These are phyloP conservation scores for Xerocomellus amylosporus DNA, from an alignment of 768 basidiomycete species.

Conservation along the genomic window DNA sequence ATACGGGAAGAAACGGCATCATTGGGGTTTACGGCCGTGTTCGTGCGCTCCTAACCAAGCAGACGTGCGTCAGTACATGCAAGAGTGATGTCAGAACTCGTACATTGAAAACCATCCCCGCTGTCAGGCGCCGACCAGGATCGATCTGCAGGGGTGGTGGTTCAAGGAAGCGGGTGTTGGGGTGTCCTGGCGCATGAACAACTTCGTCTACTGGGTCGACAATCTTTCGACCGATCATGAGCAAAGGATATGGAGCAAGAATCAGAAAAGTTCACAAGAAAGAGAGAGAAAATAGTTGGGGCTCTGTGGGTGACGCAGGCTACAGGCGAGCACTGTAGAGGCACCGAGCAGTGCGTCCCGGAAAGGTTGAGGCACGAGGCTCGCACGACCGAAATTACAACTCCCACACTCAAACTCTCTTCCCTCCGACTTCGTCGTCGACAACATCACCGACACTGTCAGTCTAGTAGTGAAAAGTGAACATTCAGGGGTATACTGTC, in stretches of 20 bases:
- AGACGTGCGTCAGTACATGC: neutral
- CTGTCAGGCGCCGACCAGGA: slow-evolving; percentile 2
- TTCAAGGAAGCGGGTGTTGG: slow-evolving; percentile 4
- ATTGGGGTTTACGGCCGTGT: slow-evolving; percentile 8
- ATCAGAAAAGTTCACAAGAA: slow-evolving; percentile 12
- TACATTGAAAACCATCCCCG: slow-evolving; percentile 12
- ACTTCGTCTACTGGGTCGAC: slow-evolving; percentile 27
- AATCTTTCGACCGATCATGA: slow-evolving; percentile 29
- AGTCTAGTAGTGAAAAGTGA: neutral
- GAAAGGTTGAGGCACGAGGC: slow-evolving; percentile 4
- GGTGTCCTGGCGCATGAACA: slow-evolving; percentile 8
- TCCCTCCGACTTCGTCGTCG: neutral
- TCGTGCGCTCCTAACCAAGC: slow-evolving; percentile 23
- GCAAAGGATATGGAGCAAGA: slow-evolving; percentile 10
- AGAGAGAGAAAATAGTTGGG: slow-evolving; percentile 18
- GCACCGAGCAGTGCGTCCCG: neutral
- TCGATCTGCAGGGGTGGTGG: slow-evolving; percentile 17
- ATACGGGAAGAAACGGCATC: neutral
- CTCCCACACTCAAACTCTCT: neutral
- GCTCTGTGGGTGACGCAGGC: neutral
- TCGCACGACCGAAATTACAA: slow-evolving; percentile 7
- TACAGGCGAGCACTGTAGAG: neutral
- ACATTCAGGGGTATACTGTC: slow-evolving; percentile 5
- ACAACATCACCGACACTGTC: neutral
- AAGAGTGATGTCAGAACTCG: neutral